Conservation (phyloP, 441 rosid genomes). For the Rhodomyrtus psidioides region DNA sequence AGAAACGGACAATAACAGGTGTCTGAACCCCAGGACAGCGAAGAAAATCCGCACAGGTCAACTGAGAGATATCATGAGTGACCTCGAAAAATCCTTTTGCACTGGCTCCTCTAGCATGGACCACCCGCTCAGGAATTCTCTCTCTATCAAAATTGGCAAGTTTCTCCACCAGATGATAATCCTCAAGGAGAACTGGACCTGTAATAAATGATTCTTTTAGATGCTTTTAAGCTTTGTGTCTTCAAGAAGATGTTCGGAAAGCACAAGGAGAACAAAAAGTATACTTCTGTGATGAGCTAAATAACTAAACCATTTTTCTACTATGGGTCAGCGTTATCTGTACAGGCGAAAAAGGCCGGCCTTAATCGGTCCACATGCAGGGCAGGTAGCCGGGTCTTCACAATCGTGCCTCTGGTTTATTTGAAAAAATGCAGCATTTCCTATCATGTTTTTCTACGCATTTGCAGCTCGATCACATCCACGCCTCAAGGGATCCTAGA, state of each 20-base stretch:
- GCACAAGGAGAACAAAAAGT: neutral
- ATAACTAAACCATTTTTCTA: neutral
- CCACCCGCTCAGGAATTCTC: conserved; percentile 94
- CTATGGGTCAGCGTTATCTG: neutral
- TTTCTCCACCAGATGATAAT: conserved; percentile 88
- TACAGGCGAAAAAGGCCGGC: neutral
- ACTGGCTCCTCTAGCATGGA: conserved; percentile 96
- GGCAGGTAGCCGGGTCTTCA: neutral
- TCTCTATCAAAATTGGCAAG: conserved; percentile 91
- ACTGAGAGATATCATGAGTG: conserved; percentile 55
- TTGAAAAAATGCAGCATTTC: neutral
- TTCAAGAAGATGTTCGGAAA: neutral
- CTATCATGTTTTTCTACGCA: neutral
- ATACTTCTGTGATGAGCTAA: neutral
- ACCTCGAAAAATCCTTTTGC: conserved; percentile 62
- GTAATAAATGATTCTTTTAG: neutral
- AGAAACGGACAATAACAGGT: conserved; percentile 81
- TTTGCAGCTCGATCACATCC: neutral
- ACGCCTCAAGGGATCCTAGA: neutral
- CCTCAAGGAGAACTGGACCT: conserved; percentile 95
- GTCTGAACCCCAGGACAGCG: conserved; percentile 93
- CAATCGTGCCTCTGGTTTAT: neutral
- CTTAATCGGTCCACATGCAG: neutral
- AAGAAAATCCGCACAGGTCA: conserved; percentile 90
- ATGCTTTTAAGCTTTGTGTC: neutral